Evolutionary conservation across 2,329 filamentous ascomycete genomes (phyloP).

Genomic region (Scorias spongiosa): DNA sequence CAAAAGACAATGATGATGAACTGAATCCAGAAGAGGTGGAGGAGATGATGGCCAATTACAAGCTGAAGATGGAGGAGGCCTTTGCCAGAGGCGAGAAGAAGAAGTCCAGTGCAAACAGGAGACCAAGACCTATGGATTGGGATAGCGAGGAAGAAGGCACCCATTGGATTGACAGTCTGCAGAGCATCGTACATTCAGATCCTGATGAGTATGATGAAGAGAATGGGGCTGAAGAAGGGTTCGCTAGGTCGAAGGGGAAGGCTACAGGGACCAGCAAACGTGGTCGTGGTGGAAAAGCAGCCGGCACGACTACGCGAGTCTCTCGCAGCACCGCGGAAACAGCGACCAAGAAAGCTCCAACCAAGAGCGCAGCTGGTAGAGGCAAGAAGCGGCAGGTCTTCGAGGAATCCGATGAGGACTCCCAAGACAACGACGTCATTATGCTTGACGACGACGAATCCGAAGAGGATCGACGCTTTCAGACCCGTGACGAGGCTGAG

Average conservation of each 20-base stretch:
- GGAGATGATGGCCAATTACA: constrained; percentile 42
- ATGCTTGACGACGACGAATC: constrained; percentile 63
- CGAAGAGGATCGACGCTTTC: constrained; percentile 53
- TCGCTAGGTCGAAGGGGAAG: constrained; percentile 19
- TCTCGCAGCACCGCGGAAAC: constrained; percentile 22
- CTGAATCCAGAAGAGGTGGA: constrained; percentile 52
- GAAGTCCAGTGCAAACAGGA: constrained; percentile 22
- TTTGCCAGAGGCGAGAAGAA: constrained; percentile 52
- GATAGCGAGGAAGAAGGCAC: constrained; percentile 77
- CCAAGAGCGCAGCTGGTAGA: constrained; percentile 22
- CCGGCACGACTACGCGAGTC: constrained; percentile 28
- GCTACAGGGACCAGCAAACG: constrained; percentile 31
- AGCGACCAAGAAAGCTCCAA: constrained; percentile 21
- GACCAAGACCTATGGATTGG: constrained; percentile 66
- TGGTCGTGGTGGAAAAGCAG: constrained; percentile 25
- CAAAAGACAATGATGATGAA: constrained; percentile 49
- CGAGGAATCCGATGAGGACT: constrained; percentile 30
- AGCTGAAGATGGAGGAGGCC: constrained; percentile 50
- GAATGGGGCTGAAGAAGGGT: constrained; percentile 23
- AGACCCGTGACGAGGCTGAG: constrained; percentile 16
- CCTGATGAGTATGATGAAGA: constrained; percentile 31
- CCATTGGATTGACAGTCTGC: constrained; percentile 69
- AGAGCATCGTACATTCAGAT: constrained; percentile 34
- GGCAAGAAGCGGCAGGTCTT: constrained; percentile 27
- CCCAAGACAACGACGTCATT: constrained; percentile 51